Percentiles rank a stretch among this genome's conserved stretches.
phyloP scores from a whole-genome alignment of 306 rosid species.

The Calophaca sinica region DNA sequence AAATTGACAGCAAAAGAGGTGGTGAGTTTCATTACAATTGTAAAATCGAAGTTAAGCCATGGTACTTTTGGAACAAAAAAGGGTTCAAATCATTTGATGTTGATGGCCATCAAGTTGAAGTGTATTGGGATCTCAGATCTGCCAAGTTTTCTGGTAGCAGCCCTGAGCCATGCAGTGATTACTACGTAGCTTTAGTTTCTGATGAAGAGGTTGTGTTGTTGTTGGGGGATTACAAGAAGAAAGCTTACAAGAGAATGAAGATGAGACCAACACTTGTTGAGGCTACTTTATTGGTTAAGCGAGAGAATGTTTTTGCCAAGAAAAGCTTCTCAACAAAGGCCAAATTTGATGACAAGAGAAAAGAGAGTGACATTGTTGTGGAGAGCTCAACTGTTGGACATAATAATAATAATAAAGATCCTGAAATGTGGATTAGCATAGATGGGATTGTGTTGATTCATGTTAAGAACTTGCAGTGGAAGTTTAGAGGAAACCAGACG shows the following conservation, averaged over 20 bases:
- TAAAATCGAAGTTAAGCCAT: conserved; percentile 81
- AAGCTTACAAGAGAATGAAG: conserved; percentile 77
- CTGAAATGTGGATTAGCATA: conserved; percentile 94
- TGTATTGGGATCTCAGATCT: conserved; percentile 83
- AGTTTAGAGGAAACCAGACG: conserved; percentile 85
- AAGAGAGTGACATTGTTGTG: conserved; percentile 78
- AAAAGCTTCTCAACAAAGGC: conserved; percentile 75
- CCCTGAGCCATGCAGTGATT: conserved; percentile 77
- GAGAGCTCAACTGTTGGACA: conserved; percentile 67
- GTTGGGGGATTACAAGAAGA: conserved; percentile 77
- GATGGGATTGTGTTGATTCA: conserved; percentile 88
- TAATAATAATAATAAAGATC: conserved; percentile 50
- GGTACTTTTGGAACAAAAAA: conserved; percentile 89
- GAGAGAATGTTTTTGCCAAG: conserved; percentile 84
- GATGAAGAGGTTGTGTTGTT: conserved; percentile 74
- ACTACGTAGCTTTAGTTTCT: conserved; percentile 68
- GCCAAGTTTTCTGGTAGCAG: conserved; percentile 61
- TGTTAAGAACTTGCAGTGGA: conserved; percentile 88
- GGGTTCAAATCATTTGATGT: conserved; percentile 73
- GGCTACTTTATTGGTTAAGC: conserved; percentile 61
- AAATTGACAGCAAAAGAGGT: conserved; percentile 61
- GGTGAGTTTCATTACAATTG: conserved; percentile 56
- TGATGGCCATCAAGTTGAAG: conserved; percentile 66
- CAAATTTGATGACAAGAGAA: conserved; percentile 62
- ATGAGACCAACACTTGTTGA: conserved; percentile 60